Evolutionary conservation across 768 basidiomycete genomes (phyloP), one percentile per base, ranked within the genome.

Genomic region (Gymnopilus dilepis): DNA sequence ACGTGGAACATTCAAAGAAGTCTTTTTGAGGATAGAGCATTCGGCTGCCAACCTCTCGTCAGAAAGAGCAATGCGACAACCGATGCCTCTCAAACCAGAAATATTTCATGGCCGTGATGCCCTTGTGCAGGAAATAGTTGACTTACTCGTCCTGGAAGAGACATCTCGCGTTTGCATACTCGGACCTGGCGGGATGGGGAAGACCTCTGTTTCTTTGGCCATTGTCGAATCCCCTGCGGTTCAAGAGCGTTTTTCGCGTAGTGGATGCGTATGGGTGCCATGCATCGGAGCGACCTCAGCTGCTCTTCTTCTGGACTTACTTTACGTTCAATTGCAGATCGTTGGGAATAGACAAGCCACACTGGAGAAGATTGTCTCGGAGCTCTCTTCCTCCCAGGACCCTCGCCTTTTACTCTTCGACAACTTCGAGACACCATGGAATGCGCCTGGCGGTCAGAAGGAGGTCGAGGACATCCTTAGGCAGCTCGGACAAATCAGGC

Each of bases 391-490:
- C 24, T 60, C 68, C 7, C 62, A 62, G 17, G 63, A 66, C 4
- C 71, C 67, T 8, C 63, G 72, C 8, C 42, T 79, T 28, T 30
- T 80, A 17, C 59, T 79, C 28, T 66, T 80, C 6, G 77, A 80
- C 56, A 77, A 79, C 56, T 77, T 80, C 51, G 79, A 80, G 67
- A 76, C 77, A 3, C 69, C 74, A 4, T 78, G 77, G 77, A 69
- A 75, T 58, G 61, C 66, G 42, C 61, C 57, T 5, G 51, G 37
- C 17, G 59, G 58, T 19, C 69, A 63, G 58, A 60, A 52, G 11
- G 60, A 66, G 21, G 66, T 77, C 30, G 63, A 69, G 22, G 57
- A 61, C n/a, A 59, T 76, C n/a, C 60, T 78, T n/a, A 28, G 60
- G 24, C 57, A 59, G n/a, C 58, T 77, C 7, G 65, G 64, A 3